A percentile compares a stretch with the other conserved stretches of the same genome.
Evolutionary conservation across 148 eudicot species (phyloP).

Genomic region (Selenicereus undatus): DNA sequence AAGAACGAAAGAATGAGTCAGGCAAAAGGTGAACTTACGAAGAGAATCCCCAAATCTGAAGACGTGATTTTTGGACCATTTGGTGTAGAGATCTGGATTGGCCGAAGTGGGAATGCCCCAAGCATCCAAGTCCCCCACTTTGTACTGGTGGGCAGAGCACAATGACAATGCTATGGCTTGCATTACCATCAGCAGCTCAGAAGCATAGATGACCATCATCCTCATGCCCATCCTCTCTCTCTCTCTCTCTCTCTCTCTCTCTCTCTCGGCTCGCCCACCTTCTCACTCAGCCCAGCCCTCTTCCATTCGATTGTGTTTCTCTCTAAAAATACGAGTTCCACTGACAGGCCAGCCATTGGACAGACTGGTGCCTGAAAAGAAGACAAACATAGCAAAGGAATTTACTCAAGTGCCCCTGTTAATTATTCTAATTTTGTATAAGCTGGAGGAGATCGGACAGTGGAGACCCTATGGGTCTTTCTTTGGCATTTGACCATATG

Average conservation of each 20-base stretch:
- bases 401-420: constrained; percentile 13
- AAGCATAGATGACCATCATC: constrained; percentile 17
- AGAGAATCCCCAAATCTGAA: constrained; percentile 72
- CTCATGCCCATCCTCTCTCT: constrained; percentile 14
- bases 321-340: neutral
- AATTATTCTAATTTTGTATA: neutral
- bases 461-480: neutral
- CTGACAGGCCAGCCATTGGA: constrained; percentile 28
- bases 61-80: constrained; percentile 55
- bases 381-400: constrained; percentile 1
- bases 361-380: constrained; percentile 17
- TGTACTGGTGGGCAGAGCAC: constrained; percentile 38
- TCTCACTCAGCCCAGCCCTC: neutral
- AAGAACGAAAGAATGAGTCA: neutral
- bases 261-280: neutral
- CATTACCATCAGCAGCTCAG: constrained; percentile 35
- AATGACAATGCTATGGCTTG: constrained; percentile 31
- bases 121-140: constrained; percentile 73
- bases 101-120: constrained; percentile 72
- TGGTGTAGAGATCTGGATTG: constrained; percentile 51
- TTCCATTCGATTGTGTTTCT: no score
- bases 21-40: constrained; percentile 42
- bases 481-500: neutral
- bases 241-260: neutral
- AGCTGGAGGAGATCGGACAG: neutral